These are phyloP conservation scores for Arabis alpina DNA, from an alignment of 345 rosid genomes.

Conservation along the genomic window DNA sequence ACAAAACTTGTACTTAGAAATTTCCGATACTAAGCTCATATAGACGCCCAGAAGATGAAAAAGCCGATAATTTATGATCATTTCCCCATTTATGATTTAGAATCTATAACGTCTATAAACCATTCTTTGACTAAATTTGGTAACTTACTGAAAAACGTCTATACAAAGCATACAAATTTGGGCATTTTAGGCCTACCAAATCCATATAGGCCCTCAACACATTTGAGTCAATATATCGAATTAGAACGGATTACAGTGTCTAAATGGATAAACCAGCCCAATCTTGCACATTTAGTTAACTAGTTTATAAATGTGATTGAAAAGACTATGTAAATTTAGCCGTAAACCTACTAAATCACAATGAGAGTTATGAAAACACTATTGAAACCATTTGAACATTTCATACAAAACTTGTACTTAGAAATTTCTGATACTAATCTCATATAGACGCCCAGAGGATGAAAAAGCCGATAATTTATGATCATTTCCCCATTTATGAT, in stretches of 20 bases:
- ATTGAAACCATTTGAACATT: neutral
- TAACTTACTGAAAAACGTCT: no score
- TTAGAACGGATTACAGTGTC: no score
- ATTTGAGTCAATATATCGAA: neutral
- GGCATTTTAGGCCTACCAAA: neutral
- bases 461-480: neutral
- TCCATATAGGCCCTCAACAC: neutral
- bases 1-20: constrained; percentile 9
- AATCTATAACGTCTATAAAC: no score
- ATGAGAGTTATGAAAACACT: no score
- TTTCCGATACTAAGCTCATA: neutral
- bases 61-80: neutral
- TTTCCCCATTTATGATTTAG: constrained; percentile 23
- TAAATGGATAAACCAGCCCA: no score
- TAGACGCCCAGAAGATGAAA: neutral
- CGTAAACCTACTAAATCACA: no score
- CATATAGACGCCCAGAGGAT: neutral
- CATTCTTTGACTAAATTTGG: no score
- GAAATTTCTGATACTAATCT: neutral
- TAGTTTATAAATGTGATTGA: neutral
- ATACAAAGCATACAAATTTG: neutral
- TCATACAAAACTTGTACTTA: constrained; percentile 6
- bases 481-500: constrained; percentile 19
- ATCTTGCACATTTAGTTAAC: no score
- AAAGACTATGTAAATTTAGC: neutral